Conservation (phyloP, 768 basidiomycete species). For the Boletus sp. region DNA sequence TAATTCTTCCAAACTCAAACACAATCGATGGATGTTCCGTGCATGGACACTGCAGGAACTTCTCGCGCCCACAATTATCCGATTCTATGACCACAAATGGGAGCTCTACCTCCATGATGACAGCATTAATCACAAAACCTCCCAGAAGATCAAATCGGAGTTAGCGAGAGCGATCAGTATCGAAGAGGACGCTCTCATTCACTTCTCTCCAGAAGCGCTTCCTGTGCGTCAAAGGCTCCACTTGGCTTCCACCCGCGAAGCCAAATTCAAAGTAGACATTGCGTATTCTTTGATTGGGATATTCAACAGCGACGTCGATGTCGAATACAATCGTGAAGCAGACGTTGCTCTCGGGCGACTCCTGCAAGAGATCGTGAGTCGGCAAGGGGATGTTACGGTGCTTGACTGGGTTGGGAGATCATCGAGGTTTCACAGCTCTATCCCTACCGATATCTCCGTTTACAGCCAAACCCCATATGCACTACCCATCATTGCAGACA, state of each 20-base stretch:
- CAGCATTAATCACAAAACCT: constrained; percentile 7
- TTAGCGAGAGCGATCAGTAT: background rate
- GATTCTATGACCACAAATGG: constrained; percentile 11
- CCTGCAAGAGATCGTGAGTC: constrained; percentile 12
- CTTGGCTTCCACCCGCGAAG: too few relatives aligned
- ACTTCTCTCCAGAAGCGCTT: constrained; percentile 5
- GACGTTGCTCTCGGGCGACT: constrained; percentile 12
- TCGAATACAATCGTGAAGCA: constrained; percentile 1
- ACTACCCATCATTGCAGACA: background rate
- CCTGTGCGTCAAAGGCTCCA: too few relatives aligned
- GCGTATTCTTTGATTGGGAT: too few relatives aligned
- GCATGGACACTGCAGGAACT: constrained; percentile 17
- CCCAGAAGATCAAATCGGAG: background rate
- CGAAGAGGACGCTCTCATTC: background rate
- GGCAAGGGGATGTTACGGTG: constrained; percentile 10
- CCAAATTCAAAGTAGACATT: too few relatives aligned
- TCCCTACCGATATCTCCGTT: constrained; percentile 15
- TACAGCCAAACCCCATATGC: too few relatives aligned
- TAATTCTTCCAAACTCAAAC: too few relatives aligned
- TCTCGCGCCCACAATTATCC: constrained; percentile 10
- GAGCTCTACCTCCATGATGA: background rate
- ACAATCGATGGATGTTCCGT: constrained; percentile 19
- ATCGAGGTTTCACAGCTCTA: constrained; percentile 14
- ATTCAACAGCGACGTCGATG: constrained; percentile 11
- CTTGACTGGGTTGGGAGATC: constrained; percentile 20